Conservation (phyloP, 2,329 filamentous ascomycete genomes). For the Zasmidium citrigriseum region DNA sequence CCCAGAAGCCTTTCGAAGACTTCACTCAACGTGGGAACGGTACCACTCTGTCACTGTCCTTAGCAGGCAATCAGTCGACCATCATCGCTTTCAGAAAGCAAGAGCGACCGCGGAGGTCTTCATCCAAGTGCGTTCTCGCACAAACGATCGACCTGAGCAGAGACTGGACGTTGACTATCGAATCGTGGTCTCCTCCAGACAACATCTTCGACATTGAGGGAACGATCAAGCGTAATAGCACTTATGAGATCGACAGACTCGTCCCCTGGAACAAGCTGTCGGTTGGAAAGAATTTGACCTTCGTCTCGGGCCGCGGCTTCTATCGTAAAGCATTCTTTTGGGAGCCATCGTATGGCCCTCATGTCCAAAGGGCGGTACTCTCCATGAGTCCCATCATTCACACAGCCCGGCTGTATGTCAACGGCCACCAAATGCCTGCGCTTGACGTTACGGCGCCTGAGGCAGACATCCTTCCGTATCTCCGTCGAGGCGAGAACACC, state of each 20-base stretch:
- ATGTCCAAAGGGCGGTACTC: conserved; percentile 1
- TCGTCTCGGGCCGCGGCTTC: conserved; percentile 10
- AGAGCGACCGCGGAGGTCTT: too few relatives aligned
- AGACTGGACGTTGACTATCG: conserved; percentile 13
- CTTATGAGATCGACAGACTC: conserved; percentile 1
- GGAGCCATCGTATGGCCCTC: background rate
- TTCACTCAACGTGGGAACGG: conserved; percentile 31
- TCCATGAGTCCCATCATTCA: conserved; percentile 10
- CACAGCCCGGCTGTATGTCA: conserved; percentile 11
- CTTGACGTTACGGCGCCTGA: conserved; percentile 11
- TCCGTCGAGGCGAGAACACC: conserved; percentile 3
- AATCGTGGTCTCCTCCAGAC: conserved; percentile 9
- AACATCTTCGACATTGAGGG: conserved; percentile 9
- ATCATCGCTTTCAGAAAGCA: conserved; percentile 40
- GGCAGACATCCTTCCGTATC: conserved; percentile 6
- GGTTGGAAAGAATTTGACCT: conserved; percentile 3
- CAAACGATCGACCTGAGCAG: background rate
- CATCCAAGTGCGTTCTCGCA: background rate
- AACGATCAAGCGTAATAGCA: conserved; percentile 9
- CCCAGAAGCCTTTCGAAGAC: conserved; percentile 31
- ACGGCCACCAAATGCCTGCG: conserved; percentile 4
- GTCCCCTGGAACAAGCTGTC: conserved; percentile 9
- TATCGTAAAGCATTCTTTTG: conserved; percentile 8
- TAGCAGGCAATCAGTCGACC: conserved; percentile 43
- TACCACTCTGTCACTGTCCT: conserved; percentile 36